Base-by-base conservation (phyloP, 1,284 basidiomycete genomes). In the Puccinia novopanici region DNA sequence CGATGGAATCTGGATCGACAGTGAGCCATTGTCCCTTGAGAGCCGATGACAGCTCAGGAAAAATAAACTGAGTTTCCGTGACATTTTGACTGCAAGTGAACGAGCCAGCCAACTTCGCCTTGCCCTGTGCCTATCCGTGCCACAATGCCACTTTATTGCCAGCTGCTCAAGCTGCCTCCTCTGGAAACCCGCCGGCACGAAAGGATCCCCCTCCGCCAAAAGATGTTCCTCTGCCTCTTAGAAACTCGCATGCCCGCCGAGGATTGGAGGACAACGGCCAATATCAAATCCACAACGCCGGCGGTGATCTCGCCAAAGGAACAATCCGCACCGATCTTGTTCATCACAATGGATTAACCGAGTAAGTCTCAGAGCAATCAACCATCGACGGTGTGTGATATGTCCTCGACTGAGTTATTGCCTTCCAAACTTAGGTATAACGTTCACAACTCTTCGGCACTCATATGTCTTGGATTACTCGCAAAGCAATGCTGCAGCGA, bases 1-100 rank as follows among this genome's bases (percentile, higher is more conserved):
- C 48, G 91, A 91, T 82, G 91, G 90, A 17, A 88, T 87, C 17
- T 91, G 90, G 91, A 91, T 91, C 57, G 90, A 91, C 83, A 91
- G 72, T 74, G 50, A 24, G 72, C 37, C 10, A n/a, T 57, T 40
- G 48, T 19, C 3, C 48, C 63, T 48, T 27, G n/a, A n/a, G 10
- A 61, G 19, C 52, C 48, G 40, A 67, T 67, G 10, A 19, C 34
- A 22, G 34, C 13, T 37, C 17, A n/a, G 19, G 75, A 72, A 30
- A 72, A 6, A 37, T 57, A n/a, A 24, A 45, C 27, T 45, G 17
- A 50, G 8, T 54, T 34, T 67, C 9, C 45, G 17, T 30, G 1
- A n/a, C n/a, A n/a, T n/a, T 12, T 45, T 67, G 40, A n/a, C 3
- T 22, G 22, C 1, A 10, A 74, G 72, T 91, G 90, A 91, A 91